Conservation (phyloP, 345 rosid species). For the Pseudoturritis turrita region DNA sequence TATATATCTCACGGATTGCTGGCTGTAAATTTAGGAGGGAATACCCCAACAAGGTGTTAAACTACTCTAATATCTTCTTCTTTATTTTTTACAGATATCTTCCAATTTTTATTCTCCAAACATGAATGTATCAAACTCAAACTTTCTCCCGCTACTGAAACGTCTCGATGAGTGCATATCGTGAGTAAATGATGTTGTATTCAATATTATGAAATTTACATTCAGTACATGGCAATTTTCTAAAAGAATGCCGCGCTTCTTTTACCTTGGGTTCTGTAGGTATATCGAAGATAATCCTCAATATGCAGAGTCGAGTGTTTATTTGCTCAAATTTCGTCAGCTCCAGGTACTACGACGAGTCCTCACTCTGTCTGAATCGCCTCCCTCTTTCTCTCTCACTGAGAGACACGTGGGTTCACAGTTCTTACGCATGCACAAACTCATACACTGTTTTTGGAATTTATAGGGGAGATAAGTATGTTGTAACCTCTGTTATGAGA, state of each 20-base stretch:
- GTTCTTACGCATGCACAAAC: slow-evolving; percentile 13
- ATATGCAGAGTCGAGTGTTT: slow-evolving; percentile 91
- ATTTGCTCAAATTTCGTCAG: slow-evolving; percentile 93
- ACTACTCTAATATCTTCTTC: not conserved
- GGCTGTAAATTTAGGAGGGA: not conserved
- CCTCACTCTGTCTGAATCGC: not conserved
- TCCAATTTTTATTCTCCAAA: slow-evolving; percentile 79
- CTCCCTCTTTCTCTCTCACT: slow-evolving; percentile 3
- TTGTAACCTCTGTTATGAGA: slow-evolving; percentile 4
- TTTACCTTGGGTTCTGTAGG: slow-evolving; percentile 33
- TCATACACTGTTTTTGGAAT: not conserved
- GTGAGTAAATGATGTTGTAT: slow-evolving; percentile 48
- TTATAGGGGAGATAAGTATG: not conserved
- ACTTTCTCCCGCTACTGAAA: slow-evolving; percentile 84
- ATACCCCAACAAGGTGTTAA: slow-evolving; percentile 7
- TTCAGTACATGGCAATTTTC: slow-evolving; percentile 7
- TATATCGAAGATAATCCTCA: slow-evolving; percentile 89
- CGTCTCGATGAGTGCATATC: slow-evolving; percentile 90
- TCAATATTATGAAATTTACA: not conserved
- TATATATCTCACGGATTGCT: slow-evolving; percentile 1
- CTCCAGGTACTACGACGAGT: slow-evolving; percentile 65
- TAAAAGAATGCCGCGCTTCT: not conserved
- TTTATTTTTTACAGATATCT: slow-evolving; percentile 51
- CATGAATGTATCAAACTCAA: slow-evolving; percentile 73
- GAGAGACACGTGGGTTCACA: not conserved